phyloP scores from a whole-genome alignment of 306 rosid species.

The Vigna reflexopilosa region DNA sequence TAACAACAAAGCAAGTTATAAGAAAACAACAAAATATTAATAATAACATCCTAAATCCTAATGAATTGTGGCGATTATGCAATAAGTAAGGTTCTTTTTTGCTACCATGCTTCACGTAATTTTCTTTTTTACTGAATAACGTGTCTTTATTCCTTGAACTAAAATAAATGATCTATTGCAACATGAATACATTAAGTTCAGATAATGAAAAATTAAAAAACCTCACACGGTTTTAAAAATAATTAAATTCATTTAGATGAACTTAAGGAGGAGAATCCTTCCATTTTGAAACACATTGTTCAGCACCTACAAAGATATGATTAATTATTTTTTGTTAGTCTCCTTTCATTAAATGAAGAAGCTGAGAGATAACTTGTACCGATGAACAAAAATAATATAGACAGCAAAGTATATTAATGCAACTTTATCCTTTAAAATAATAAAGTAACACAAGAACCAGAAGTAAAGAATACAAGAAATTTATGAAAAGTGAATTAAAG shows the following conservation, averaged over 20 bases:
- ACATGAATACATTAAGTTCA: constrained; percentile 26
- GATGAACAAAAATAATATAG: too few relatives aligned
- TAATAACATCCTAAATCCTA: constrained; percentile 23
- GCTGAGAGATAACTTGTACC: too few relatives aligned
- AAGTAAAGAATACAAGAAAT: too few relatives aligned
- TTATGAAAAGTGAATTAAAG: background rate
- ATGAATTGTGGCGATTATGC: background rate
- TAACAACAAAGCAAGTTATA: constrained; percentile 14
- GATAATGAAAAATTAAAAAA: constrained; percentile 19
- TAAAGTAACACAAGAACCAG: too few relatives aligned
- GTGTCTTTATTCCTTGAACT: constrained; percentile 23
- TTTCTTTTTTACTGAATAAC: background rate
- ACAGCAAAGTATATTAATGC: too few relatives aligned
- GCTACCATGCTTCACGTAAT: constrained; percentile 29
- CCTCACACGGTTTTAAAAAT: constrained; percentile 21
- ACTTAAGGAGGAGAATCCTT: constrained; percentile 25
- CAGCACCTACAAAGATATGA: background rate
- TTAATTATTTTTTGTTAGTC: background rate
- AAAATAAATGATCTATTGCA: constrained; percentile 12
- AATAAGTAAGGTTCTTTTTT: constrained; percentile 7
- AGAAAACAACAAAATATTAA: constrained; percentile 33
- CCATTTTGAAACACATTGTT: constrained; percentile 31
- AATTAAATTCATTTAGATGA: constrained; percentile 28
- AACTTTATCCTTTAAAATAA: too few relatives aligned
- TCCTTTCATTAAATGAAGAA: too few relatives aligned